Percentiles rank a stretch among this genome's conserved stretches.
phyloP scores from a whole-genome alignment of 23 red algal species.

The Gracilaria domingensis region DNA sequence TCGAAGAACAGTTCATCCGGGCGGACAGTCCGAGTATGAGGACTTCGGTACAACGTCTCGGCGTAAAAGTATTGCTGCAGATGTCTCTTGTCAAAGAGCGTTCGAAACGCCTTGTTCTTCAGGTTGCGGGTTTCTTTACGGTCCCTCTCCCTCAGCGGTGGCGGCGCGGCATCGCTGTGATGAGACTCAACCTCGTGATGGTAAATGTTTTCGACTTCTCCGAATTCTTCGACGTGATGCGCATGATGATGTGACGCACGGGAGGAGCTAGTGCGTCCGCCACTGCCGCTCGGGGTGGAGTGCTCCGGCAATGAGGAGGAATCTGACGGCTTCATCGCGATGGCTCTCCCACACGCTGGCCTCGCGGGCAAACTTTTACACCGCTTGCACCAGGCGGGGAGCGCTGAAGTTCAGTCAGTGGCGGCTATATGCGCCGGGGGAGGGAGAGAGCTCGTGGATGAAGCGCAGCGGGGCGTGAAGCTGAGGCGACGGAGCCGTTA shows the following conservation, averaged over 20 bases:
- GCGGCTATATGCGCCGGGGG: too few species aligned
- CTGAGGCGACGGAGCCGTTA: too few species aligned
- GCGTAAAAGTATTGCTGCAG: constrained; percentile 65
- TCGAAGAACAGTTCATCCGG: constrained; percentile 75
- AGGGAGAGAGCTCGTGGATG: too few species aligned
- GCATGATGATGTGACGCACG: not conserved
- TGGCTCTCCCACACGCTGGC: not conserved
- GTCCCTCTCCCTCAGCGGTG: constrained; percentile 1
- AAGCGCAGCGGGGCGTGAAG: too few species aligned
- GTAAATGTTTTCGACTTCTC: constrained; percentile 44
- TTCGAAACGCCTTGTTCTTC: not conserved
- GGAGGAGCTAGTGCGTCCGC: not conserved
- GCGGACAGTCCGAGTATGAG: constrained; percentile 23
- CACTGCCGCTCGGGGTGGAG: not conserved
- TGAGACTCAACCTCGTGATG: constrained; percentile 37
- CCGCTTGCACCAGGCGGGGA: too few species aligned
- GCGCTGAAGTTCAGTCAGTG: too few species aligned
- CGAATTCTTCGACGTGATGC: constrained; percentile 60
- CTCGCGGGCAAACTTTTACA: not conserved
- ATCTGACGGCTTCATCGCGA: not conserved
- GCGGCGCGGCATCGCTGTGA: constrained; percentile 19
- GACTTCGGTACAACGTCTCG: constrained; percentile 44
- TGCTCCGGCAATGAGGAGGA: not conserved
- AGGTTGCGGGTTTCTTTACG: not conserved
- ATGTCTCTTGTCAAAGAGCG: constrained; percentile 43